Evolutionary conservation across 306 rosid species (phyloP).

Genomic region (Fragaria vesca): DNA sequence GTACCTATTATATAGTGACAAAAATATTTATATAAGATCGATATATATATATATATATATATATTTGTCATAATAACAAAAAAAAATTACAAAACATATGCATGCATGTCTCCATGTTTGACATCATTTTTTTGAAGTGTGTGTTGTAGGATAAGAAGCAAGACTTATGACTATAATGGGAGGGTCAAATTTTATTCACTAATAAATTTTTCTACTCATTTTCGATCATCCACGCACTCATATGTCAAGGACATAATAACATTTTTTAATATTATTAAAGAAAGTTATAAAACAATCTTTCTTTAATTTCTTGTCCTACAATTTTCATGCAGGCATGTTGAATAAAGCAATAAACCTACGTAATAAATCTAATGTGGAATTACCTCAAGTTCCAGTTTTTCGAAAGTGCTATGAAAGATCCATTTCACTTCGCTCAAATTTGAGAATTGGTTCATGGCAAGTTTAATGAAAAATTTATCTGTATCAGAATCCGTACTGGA

Average conservation of each 20-base stretch:
- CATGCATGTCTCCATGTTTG: not conserved
- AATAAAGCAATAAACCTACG: not conserved
- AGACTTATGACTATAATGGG: no score
- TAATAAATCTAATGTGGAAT: not conserved
- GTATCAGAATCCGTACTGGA: not conserved
- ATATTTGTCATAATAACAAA: not conserved
- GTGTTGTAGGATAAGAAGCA: no score
- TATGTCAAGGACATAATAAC: no score
- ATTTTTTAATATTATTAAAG: no score
- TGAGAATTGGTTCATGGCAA: constrained; percentile 9
- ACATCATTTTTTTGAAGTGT: no score
- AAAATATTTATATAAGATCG: not conserved
- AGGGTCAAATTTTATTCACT: no score
- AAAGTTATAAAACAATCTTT: no score
- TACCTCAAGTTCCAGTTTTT: constrained; percentile 22
- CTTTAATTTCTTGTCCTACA: no score
- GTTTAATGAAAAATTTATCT: not conserved
- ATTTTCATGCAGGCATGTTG: not conserved
- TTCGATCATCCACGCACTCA: no score
- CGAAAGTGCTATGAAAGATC: constrained; percentile 7
- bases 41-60: not conserved
- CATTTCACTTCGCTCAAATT: constrained; percentile 14
- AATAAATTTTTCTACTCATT: no score
- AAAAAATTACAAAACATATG: not conserved
- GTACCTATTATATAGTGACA: not conserved